Percentiles rank a stretch among this genome's conserved stretches.
These are phyloP conservation scores for Tetrahymena borealis DNA, from an alignment of 73 alveolate genomes.

Conservation along the genomic window DNA sequence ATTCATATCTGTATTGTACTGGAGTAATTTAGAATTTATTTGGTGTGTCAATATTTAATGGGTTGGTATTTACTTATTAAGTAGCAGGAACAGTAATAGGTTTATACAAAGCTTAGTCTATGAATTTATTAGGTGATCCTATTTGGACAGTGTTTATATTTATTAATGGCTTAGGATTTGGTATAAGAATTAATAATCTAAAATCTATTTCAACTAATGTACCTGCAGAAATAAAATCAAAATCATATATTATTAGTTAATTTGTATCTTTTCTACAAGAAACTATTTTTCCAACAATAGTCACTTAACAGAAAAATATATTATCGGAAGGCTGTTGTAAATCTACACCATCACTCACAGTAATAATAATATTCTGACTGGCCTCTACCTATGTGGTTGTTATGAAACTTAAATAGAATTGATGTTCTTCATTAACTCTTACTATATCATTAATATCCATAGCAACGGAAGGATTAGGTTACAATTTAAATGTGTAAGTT, in stretches of 20 bases:
- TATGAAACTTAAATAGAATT: not conserved
- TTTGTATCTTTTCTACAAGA: too few relatives aligned
- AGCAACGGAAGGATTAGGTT: not conserved
- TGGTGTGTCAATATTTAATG: not conserved
- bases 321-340: not conserved
- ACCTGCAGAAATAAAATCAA: not conserved
- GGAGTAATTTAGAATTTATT: not conserved
- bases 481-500: too few relatives aligned
- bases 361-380: too few relatives aligned
- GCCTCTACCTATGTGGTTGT: not conserved
- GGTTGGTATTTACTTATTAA: too few relatives aligned
- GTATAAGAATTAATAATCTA: not conserved
- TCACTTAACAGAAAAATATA: not conserved
- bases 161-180: not conserved
- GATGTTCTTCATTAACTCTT: not conserved
- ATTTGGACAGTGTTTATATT: not conserved
- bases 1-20: not conserved
- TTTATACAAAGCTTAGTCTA: not conserved
- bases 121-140: not conserved
- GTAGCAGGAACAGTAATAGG: too few relatives aligned
- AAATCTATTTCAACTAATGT: not conserved
- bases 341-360: too few relatives aligned
- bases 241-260: not conserved
- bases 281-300: not conserved
- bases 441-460: not conserved